A percentile compares a stretch with the other conserved stretches of the same genome.
Evolutionary conservation across 345 rosid genomes (phyloP).

Genomic region (Chamaenerion angustifolium): DNA sequence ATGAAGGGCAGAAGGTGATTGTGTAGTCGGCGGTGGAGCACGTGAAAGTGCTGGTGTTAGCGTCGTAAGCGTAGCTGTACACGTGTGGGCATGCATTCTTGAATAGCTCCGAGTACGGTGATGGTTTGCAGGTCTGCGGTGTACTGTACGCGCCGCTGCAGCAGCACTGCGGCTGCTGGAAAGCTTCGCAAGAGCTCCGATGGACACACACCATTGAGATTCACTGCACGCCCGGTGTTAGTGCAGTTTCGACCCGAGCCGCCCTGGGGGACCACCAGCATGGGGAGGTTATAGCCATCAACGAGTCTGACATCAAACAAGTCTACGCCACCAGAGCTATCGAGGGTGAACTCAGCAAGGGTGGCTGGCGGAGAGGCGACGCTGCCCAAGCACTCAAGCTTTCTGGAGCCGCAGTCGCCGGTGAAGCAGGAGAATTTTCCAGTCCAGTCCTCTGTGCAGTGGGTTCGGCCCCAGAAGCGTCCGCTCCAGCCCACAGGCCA

Average conservation of each 20-base stretch:
- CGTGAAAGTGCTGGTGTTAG: constrained; percentile 81
- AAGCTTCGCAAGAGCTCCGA: constrained; percentile 83
- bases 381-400: constrained; percentile 45
- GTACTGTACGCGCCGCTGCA: constrained; percentile 91
- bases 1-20: constrained; percentile 86
- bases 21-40: constrained; percentile 83
- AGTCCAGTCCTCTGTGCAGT: constrained; percentile 22
- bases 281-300: constrained; percentile 77
- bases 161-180: constrained; percentile 81
- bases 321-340: constrained; percentile 45
- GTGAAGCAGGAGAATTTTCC: constrained; percentile 45
- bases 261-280: no score
- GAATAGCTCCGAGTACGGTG: constrained; percentile 79
- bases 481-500: no score
- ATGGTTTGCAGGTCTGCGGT: constrained; percentile 70
- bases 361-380: constrained; percentile 90
- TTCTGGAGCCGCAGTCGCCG: constrained; percentile 70
- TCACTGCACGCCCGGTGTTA: no score
- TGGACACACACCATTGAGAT: constrained; percentile 79
- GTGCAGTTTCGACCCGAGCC: no score
- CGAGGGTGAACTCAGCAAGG: constrained; percentile 76
- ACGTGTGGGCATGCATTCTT: constrained; percentile 86
- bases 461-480: constrained; percentile 27
- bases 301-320: constrained; percentile 94
- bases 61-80: constrained; percentile 91